A percentile compares a stretch with the other conserved stretches of the same genome.
phyloP scores from a whole-genome alignment of 176 grass and related monocot genomes.

The Aegilops umbellulata region DNA sequence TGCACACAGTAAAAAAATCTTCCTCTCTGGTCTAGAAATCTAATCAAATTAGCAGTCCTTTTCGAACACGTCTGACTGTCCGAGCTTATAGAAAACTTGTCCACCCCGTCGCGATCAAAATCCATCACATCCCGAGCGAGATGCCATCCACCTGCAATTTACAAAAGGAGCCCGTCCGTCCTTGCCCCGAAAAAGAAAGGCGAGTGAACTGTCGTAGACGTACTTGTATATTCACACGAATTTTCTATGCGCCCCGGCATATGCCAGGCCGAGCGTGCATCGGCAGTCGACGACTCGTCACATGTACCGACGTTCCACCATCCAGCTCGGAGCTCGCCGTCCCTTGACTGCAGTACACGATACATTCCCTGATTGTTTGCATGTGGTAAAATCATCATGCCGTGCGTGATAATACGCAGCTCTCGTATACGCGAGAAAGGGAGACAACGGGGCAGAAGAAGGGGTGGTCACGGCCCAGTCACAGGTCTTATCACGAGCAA shows the following conservation, averaged over 20 bases:
- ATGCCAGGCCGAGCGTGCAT: background rate
- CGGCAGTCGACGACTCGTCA: background rate
- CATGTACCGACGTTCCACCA: background rate
- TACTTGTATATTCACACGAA: background rate
- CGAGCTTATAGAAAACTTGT: background rate
- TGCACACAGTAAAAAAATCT: background rate
- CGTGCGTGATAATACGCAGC: background rate
- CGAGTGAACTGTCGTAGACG: background rate
- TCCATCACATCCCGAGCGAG: background rate
- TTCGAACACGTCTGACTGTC: background rate
- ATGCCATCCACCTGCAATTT: constrained; percentile 17
- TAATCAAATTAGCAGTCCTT: too few species aligned
- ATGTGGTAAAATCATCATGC: background rate
- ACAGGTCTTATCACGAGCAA: background rate
- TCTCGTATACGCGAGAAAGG: background rate
- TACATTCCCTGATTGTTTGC: too few species aligned
- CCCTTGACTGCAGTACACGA: background rate
- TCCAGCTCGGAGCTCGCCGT: background rate
- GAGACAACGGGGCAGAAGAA: background rate
- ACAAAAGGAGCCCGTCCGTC: constrained; percentile 10
- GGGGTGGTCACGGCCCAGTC: background rate
- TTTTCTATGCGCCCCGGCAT: background rate
- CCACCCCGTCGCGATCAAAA: constrained; percentile 9
- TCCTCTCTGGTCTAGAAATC: too few species aligned
- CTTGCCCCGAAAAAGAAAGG: background rate